Conservation (phyloP, 2,329 filamentous ascomycete genomes). For the Aureobasidium sp. region DNA sequence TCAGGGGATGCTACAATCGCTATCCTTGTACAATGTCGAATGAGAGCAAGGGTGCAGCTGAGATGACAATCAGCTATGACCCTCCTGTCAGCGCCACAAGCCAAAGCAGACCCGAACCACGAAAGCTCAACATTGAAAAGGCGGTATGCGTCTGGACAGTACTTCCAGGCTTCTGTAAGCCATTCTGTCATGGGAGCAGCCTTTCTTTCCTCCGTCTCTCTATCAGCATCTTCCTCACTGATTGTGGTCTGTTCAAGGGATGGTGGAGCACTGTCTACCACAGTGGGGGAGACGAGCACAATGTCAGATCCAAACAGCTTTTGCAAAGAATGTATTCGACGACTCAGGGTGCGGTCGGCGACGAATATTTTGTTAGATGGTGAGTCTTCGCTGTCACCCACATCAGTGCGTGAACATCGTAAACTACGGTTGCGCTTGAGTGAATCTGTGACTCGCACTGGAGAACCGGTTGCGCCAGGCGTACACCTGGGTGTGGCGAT, state of each 20-base stretch:
- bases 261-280: background rate
- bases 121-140: background rate
- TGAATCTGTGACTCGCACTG: background rate
- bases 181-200: background rate
- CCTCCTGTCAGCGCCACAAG: background rate
- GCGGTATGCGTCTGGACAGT: background rate
- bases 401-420: background rate
- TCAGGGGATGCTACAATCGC: background rate
- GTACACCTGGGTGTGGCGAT: background rate
- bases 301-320: background rate
- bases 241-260: background rate
- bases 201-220: background rate
- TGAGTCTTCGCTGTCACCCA: background rate
- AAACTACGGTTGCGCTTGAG: background rate
- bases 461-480: background rate
- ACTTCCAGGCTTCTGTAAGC: background rate
- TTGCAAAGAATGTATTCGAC: background rate
- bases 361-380: background rate
- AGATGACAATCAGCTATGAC: background rate
- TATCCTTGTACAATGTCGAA: background rate
- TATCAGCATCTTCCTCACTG: background rate
- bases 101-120: background rate
- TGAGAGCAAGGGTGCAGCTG: background rate
- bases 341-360: background rate
- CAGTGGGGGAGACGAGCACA: background rate